Conservation (phyloP, 2,329 filamentous ascomycete species). For the Colletotrichum gigasporum region DNA sequence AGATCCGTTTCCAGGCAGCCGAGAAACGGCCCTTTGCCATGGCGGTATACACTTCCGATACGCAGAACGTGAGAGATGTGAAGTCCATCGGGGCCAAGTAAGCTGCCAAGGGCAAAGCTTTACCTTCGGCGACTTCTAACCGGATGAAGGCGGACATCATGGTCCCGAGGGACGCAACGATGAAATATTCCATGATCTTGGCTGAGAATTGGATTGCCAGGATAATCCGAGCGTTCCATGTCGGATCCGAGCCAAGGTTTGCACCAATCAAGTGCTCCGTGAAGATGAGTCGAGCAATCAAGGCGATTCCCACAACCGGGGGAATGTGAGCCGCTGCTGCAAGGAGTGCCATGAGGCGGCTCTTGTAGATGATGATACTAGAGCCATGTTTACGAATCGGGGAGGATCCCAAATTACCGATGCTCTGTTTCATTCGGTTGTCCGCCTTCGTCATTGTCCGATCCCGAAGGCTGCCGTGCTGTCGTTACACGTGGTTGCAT, state of each 20-base stretch:
- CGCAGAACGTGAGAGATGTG: not conserved
- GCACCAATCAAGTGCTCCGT: conserved; percentile 1
- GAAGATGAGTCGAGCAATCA: no score
- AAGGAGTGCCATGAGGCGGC: no score
- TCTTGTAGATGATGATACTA: no score
- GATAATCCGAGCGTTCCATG: not conserved
- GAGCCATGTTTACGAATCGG: no score
- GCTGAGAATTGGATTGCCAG: not conserved
- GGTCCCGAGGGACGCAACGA: not conserved
- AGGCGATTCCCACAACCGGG: no score
- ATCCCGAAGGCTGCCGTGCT: no score
- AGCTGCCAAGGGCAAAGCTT: not conserved
- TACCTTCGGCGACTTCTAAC: not conserved
- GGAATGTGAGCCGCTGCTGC: no score
- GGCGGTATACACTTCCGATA: not conserved
- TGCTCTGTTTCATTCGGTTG: no score
- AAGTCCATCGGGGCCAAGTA: not conserved
- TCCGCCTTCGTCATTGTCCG: no score
- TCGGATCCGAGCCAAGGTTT: not conserved
- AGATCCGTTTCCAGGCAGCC: not conserved
- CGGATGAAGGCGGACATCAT: conserved; percentile 14
- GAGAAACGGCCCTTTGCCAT: not conserved
- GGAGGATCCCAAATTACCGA: no score
- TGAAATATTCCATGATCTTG: not conserved
- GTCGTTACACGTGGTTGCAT: no score